These are phyloP conservation scores for Hypomyces perniciosus DNA, from an alignment of 2,329 filamentous ascomycete species.

Conservation along the genomic window DNA sequence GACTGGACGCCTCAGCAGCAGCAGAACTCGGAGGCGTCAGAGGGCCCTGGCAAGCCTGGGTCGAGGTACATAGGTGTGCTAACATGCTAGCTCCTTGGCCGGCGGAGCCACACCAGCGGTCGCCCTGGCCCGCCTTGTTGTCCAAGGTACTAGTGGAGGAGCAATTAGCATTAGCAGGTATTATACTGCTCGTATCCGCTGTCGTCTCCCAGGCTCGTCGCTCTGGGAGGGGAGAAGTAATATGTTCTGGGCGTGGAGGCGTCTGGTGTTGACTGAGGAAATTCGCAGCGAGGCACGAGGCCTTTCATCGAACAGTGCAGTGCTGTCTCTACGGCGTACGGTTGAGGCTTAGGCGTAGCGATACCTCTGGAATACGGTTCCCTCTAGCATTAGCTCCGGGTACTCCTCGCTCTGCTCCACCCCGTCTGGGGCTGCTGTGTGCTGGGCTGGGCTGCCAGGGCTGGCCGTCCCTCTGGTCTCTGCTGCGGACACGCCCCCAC, in stretches of 20 bases:
- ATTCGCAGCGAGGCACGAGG: too few relatives aligned
- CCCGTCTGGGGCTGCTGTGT: conserved; percentile 1
- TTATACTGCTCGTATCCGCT: too few relatives aligned
- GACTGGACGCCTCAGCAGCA: conserved; percentile 1
- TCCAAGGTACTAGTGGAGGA: conserved; percentile 7
- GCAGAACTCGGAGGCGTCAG: not conserved
- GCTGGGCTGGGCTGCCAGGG: not conserved
- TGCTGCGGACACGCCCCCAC: not conserved
- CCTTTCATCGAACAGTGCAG: too few relatives aligned
- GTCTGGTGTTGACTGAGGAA: too few relatives aligned
- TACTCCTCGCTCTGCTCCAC: conserved; percentile 9
- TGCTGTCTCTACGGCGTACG: not conserved
- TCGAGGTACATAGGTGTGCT: not conserved
- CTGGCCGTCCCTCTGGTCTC: too few relatives aligned
- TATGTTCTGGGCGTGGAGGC: not conserved
- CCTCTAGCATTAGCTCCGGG: conserved; percentile 10
- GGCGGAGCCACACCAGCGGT: conserved; percentile 5
- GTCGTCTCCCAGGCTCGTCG: too few relatives aligned
- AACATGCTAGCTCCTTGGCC: conserved; percentile 10
- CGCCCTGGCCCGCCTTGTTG: conserved; percentile 13
- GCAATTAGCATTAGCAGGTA: not conserved
- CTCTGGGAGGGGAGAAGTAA: not conserved
- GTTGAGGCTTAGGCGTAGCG: not conserved
- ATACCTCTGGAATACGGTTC: not conserved
- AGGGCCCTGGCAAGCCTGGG: too few relatives aligned